Base-by-base conservation (phyloP, 225 moss, liverwort and hornwort genomes). In the Takakia lepidozioides region DNA sequence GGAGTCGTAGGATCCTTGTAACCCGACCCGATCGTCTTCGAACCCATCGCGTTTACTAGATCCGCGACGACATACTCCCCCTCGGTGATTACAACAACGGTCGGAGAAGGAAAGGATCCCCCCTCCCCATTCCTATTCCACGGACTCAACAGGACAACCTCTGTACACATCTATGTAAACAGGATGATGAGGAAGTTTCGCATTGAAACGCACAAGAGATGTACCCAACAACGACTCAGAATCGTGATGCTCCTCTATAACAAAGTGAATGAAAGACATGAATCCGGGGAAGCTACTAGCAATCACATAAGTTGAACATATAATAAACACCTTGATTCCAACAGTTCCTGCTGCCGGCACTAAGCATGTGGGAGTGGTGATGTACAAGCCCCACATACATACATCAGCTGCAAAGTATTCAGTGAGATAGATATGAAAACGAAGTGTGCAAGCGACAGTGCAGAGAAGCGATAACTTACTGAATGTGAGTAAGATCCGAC, bases 211-310 rank as follows among this genome's bases (percentile, higher is more conserved):
- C 34, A 35, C 8, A 35, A 35, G 34, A 6, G 34, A 35, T 35
- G 34, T 35, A 35, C 34, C 34, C 34, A 35, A 35, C 34, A 35
- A 35, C 34, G 34, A 35, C 34, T 35, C 34, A 35, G 34, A 35
- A 35, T 35, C 34, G 34, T 14, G 14, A 35, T 35, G 34, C 14
- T 35, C 34, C 34, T 6, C 34, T 35, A 35, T 35, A 35, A 35
- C 34, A 35, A 35, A 35, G 34, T 14, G 8, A n/a, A n/a, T n/a
- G n/a, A n/a, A n/a, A 35, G 8, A 35, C 14, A 35, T 7, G 14
- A 35, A 35, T 35, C 34, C 34, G 34, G 34, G 34, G 34, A 35
- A 35, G 34, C 34, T 35, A 35, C 34, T 35, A 35, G 34, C 34
- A 35, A 14, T 35, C 34, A 35, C 34, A 35, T 35, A 6, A 35